Evolutionary conservation across 2,329 filamentous ascomycete genomes (phyloP).

Genomic region (Aspergillus sp.): DNA sequence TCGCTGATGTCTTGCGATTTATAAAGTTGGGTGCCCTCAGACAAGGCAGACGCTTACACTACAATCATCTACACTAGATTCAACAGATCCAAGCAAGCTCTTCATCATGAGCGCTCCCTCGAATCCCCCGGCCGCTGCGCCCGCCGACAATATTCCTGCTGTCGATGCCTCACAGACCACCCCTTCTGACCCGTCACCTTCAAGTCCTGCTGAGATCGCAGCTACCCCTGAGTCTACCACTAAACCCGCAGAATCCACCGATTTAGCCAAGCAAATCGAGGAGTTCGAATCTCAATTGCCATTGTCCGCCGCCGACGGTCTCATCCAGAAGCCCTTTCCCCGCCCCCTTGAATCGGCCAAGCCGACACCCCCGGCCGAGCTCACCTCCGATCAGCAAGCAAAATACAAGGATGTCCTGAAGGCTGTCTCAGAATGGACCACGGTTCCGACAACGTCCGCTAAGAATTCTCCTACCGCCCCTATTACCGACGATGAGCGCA

Average conservation of each 20-base stretch:
- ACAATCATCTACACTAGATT: neutral
- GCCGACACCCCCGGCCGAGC: slow-evolving; percentile 57
- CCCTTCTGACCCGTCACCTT: slow-evolving; percentile 1
- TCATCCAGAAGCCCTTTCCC: slow-evolving; percentile 60
- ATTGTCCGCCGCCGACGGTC: slow-evolving; percentile 40
- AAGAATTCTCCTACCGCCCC: slow-evolving; percentile 61
- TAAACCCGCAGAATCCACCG: slow-evolving; percentile 7
- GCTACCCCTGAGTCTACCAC: slow-evolving; percentile 8
- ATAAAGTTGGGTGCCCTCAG: neutral
- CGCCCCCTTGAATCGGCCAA: slow-evolving; percentile 60
- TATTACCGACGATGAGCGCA: slow-evolving; percentile 75
- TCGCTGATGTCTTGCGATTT: neutral
- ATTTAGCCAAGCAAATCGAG: slow-evolving; percentile 12
- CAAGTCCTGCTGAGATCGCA: neutral
- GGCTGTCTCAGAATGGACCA: slow-evolving; percentile 69
- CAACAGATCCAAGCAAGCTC: neutral
- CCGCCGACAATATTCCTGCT: slow-evolving; percentile 1
- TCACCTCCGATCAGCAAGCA: slow-evolving; percentile 74
- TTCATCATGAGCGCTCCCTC: slow-evolving; percentile 19
- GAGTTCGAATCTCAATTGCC: slow-evolving; percentile 36
- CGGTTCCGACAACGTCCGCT: slow-evolving; percentile 65
- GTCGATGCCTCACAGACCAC: slow-evolving; percentile 13
- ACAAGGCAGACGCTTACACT: neutral
- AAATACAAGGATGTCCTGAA: slow-evolving; percentile 81
- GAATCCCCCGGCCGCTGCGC: slow-evolving; percentile 10